A percentile compares a stretch with the other conserved stretches of the same genome.
Evolutionary conservation across 768 basidiomycete genomes (phyloP).

Genomic region (Leucocoprinus leucothites): DNA sequence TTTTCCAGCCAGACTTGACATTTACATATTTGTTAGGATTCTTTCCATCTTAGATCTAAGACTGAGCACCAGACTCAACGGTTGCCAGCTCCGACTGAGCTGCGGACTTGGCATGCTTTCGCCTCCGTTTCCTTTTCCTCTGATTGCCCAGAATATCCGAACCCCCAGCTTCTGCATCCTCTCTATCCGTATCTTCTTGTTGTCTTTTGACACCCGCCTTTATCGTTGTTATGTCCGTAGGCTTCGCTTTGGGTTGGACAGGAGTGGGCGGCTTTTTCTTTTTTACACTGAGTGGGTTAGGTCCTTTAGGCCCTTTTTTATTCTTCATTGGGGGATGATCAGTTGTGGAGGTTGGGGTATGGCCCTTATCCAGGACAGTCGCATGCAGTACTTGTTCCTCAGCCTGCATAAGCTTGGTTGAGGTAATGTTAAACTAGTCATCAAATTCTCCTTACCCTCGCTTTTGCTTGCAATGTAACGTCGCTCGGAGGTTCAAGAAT

Average conservation of each 20-base stretch:
- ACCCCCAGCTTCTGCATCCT: constrained; percentile 6
- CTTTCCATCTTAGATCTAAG: too few relatives aligned
- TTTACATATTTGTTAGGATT: too few relatives aligned
- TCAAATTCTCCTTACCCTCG: constrained; percentile 37
- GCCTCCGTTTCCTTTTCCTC: constrained; percentile 20
- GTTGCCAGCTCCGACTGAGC: background rate
- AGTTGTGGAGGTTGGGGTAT: constrained; percentile 29
- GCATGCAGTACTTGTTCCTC: constrained; percentile 63
- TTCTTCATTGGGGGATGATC: constrained; percentile 39
- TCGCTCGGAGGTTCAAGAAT: constrained; percentile 89
- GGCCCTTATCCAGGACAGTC: constrained; percentile 42
- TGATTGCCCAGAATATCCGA: background rate
- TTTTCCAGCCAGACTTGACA: too few relatives aligned
- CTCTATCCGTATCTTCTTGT: constrained; percentile 16
- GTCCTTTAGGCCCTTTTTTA: constrained; percentile 76
- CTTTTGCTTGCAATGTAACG: constrained; percentile 68
- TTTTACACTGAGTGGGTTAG: constrained; percentile 91
- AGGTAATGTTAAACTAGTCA: background rate
- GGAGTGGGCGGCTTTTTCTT: constrained; percentile 62
- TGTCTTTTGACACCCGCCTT: constrained; percentile 25
- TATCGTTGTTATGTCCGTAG: constrained; percentile 18
- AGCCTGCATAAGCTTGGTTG: constrained; percentile 35
- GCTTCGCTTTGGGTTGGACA: constrained; percentile 36
- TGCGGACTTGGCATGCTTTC: constrained; percentile 14
- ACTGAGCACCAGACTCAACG: too few relatives aligned